A percentile compares a stretch with the other conserved stretches of the same genome.
Evolutionary conservation across 2,329 filamentous ascomycete species (phyloP).

Genomic region (Aspergillus transmontanensis): DNA sequence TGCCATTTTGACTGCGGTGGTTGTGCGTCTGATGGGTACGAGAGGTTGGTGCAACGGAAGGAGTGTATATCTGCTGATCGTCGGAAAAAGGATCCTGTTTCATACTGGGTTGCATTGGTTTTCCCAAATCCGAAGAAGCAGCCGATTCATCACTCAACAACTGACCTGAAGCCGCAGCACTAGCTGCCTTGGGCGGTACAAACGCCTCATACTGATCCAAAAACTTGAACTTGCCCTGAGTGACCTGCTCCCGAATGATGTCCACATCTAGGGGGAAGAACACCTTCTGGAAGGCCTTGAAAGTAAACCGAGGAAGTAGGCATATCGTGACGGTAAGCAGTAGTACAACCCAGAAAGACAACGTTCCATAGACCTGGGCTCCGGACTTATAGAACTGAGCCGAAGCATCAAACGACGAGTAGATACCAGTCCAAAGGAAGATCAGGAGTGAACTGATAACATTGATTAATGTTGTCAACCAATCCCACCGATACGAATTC

Average conservation of each 20-base stretch:
- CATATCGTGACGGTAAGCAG: conserved; percentile 79
- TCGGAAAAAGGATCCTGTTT: conserved; percentile 71
- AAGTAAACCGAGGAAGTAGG: conserved; percentile 81
- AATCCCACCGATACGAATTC: conserved; percentile 98
- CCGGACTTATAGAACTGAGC: conserved; percentile 75
- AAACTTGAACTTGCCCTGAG: conserved; percentile 78
- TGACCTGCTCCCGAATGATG: conserved; percentile 90
- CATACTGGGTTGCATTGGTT: conserved; percentile 60
- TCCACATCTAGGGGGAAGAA: conserved; percentile 93
- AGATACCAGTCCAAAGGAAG: conserved; percentile 95
- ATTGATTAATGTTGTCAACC: conserved; percentile 86
- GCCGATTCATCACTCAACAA: conserved; percentile 43
- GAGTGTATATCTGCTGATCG: conserved; percentile 89
- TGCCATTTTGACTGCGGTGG: conserved; percentile 82
- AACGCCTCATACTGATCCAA: conserved; percentile 61
- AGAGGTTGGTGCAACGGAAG: conserved; percentile 76
- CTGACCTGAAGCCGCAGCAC: conserved; percentile 42
- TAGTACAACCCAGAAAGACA: conserved; percentile 85
- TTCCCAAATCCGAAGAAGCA: conserved; percentile 41
- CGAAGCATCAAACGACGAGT: conserved; percentile 63
- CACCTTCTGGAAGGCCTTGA: conserved; percentile 90
- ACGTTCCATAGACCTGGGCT: conserved; percentile 74
- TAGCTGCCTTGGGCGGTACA: conserved; percentile 49
- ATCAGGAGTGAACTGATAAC: conserved; percentile 80
- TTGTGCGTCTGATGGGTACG: conserved; percentile 80